Evolutionary conservation across 371 early-diverging fungal species (phyloP).

Genomic region (Mucor piriformis): DNA sequence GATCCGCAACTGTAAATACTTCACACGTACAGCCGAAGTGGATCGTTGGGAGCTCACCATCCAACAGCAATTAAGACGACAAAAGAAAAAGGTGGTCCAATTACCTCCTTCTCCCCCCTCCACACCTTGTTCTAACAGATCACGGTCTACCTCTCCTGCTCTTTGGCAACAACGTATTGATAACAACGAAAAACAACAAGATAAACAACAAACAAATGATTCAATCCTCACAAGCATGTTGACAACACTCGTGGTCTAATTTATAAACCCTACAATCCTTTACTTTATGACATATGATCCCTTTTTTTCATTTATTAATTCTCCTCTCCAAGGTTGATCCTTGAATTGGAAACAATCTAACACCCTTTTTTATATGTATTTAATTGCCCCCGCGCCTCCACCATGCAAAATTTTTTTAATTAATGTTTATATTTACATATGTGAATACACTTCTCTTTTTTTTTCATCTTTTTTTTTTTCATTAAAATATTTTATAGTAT

Average conservation of each 20-base stretch:
- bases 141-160: conserved; percentile 18
- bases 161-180: conserved; percentile 23
- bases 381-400: no score
- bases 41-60: conserved; percentile 23
- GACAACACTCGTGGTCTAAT: conserved; percentile 13
- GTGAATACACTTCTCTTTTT: no score
- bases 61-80: conserved; percentile 2
- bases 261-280: neutral
- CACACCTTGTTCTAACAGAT: conserved; percentile 23
- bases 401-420: no score
- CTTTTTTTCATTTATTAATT: neutral
- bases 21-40: conserved; percentile 50
- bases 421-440: no score
- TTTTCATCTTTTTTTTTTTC: no score
- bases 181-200: neutral
- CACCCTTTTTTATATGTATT: no score
- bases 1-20: conserved; percentile 61
- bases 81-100: neutral
- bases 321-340: neutral
- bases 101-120: conserved; percentile 33
- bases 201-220: conserved; percentile 2
- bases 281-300: neutral
- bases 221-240: conserved; percentile 12
- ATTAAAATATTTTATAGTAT: no score
- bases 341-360: no score